Evolutionary conservation across 345 rosid genomes (phyloP).

Genomic region (Gossypium mustelinum): DNA sequence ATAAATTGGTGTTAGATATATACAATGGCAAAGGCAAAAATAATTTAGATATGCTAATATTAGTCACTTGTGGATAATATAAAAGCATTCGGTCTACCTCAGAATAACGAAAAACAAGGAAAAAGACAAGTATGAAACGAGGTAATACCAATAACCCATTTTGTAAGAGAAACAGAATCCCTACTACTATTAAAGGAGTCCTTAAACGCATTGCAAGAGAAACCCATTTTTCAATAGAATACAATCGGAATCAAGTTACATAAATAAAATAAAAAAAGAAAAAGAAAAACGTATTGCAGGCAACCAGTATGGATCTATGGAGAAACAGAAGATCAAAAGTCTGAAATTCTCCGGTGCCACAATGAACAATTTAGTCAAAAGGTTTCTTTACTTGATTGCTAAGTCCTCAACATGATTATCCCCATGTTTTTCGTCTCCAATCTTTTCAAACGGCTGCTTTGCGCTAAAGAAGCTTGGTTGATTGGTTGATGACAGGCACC

Average conservation of each 20-base stretch:
- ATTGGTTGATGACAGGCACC: conserved; percentile 63
- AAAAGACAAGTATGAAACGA: not conserved
- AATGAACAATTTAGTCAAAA: not conserved
- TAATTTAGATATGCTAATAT: conserved; percentile 1
- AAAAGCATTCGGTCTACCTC: not conserved
- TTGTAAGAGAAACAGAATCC: not conserved
- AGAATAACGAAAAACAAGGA: conserved; percentile 9
- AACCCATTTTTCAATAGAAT: no score
- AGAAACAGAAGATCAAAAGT: not conserved
- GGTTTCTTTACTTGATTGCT: not conserved
- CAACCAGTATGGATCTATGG: not conserved
- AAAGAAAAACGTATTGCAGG: no score
- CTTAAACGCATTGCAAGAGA: no score
- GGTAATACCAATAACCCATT: conserved; percentile 5
- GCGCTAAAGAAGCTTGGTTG: conserved; percentile 54
- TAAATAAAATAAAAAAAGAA: no score
- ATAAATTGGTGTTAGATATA: not conserved
- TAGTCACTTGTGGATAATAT: not conserved
- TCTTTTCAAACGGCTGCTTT: conserved; percentile 21
- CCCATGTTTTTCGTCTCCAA: not conserved
- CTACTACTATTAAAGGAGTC: no score
- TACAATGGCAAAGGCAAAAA: not conserved
- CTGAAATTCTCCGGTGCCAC: not conserved
- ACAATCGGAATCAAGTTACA: no score
- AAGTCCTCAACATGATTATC: not conserved